Base-by-base conservation (phyloP, 2,329 filamentous ascomycete species). In the Pezizomycotina sp. region DNA sequence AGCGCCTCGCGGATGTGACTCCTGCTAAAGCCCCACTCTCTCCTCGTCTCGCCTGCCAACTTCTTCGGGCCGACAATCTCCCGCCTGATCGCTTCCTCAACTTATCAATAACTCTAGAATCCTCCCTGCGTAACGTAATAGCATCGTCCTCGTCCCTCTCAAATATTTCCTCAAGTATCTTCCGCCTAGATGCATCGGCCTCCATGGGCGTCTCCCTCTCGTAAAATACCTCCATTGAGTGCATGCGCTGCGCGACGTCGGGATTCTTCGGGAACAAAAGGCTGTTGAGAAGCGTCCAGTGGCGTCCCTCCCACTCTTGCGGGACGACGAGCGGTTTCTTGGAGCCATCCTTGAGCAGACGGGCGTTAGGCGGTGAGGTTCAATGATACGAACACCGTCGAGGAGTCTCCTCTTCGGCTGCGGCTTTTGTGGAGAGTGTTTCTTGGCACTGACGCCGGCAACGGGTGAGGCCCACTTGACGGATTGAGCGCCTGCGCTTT, bases 1-100 rank as follows among this genome's bases (percentile, higher is more conserved):
- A 43, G 15, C 7, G 41, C 41, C 22, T 43, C 41, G 22, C 34
- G 38, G 13, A 43, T 43, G 20, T 43, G 41, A 24, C 39, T 26
- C 24, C 41, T 38, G 16, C 36, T 38, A 18, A 43, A 43, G 5
- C 41, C 41, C 41, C 41, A 43, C 36, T 38, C 36, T 5, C 41
- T 34, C 15, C 41, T 14, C n/a, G 36, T 36, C 25, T 43, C 41
- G 16, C 41, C 41, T 14, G 41, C 31, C 8, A 43, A 13, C 12
- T 26, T 27, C 27, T 36, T 43, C 14, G 29, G 10, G 13, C 41
- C 41, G 19, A 43, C 30, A 8, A 43, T 39, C 7, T 43, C 41
- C 6, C 41, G 35, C 18, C 41, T 19, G 29, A 43, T 36, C 15
- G 33, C n/a, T 23, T 43, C 41, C 34, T 36, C 16, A 43, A 43